Evolutionary conservation across 2,329 filamentous ascomycete genomes (phyloP).

Genomic region (Cylindrodendrum hubeiense): DNA sequence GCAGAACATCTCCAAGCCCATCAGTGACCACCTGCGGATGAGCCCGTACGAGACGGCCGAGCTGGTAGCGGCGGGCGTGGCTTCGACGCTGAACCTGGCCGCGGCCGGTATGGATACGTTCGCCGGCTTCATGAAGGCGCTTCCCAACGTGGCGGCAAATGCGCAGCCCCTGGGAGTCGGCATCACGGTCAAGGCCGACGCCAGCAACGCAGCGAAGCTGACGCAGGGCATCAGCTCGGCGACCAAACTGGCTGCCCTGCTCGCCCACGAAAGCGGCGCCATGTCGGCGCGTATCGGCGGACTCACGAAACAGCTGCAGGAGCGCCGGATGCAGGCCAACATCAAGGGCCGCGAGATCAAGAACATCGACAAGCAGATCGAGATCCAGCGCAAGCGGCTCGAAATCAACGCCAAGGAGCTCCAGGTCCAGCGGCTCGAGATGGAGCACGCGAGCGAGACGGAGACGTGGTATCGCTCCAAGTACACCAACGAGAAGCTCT

Average conservation of each 20-base stretch:
- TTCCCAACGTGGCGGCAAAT: background rate
- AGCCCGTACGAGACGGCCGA: too few species aligned
- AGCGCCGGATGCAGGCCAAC: constrained; percentile 20
- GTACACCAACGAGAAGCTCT: constrained; percentile 20
- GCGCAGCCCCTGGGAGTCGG: background rate
- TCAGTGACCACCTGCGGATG: too few species aligned
- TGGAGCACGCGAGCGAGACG: background rate
- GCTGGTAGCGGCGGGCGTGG: background rate
- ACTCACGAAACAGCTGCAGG: constrained; percentile 14
- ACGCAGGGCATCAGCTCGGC: too few species aligned
- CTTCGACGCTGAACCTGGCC: background rate
- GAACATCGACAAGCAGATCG: constrained; percentile 27
- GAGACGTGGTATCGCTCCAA: constrained; percentile 17
- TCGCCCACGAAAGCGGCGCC: background rate
- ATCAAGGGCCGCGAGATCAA: constrained; percentile 22
- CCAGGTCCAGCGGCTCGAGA: background rate
- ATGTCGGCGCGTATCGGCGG: background rate
- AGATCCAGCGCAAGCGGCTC: background rate
- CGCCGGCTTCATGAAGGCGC: background rate
- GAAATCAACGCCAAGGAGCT: background rate
- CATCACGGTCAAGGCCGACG: background rate
- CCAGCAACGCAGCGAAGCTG: background rate
- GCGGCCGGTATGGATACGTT: background rate
- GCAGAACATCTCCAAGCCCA: constrained; percentile 4
- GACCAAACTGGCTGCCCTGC: constrained; percentile 1